Base-by-base conservation (phyloP, 495 filamentous ascomycete genomes). In the Penicillium odoratum region DNA sequence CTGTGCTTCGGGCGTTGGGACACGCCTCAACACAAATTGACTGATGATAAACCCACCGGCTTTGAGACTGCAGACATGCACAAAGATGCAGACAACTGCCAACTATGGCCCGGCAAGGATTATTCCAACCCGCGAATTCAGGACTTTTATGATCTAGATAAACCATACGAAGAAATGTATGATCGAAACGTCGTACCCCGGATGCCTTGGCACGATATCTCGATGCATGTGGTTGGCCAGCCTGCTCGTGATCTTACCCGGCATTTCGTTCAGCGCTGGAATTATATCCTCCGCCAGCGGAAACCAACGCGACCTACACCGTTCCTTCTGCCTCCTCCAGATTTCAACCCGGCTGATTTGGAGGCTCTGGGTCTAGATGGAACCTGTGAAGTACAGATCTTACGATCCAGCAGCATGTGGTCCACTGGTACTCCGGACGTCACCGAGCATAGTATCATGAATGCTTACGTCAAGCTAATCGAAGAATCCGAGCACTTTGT, bases 121-220 rank as follows among this genome's bases (percentile, higher is more conserved):
- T 99, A 99, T 69, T 97, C 92, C 3, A 99, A 99, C 67, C 95
- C 94, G 15, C 82, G 94, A 45, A 91, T 97, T 7, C 88, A 91
- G 57, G 94, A 99, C 69, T 99, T 99, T 70, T 97, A 91, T 73
- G 86, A 88, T 49, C 79, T 99, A 13, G 87, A 94, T 62, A 94
- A 95, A 67, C 94, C 94, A 10, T 99, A 98, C 67, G 95, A 95
- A 62, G 94, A 99, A 71, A 99, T 99, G 94, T 99, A 99, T 65
- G 92, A 98, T 66, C 83, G 94, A 43, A 86, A 85, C 36, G 85
- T 87, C 66, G 80, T 94, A 16, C 91, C 95, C 0, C 80, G 94
- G 53, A 99, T 98, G 94, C 95, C 95, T 3, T 99, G 94, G 94
- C 94, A 99, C 66, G 94, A 99, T 70, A 94, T 99, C 52, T 86